Evolutionary conservation across 2,329 filamentous ascomycete species (phyloP), one percentile per base, ranked within the genome.

Genomic region (Albifimbria verrucaria): DNA sequence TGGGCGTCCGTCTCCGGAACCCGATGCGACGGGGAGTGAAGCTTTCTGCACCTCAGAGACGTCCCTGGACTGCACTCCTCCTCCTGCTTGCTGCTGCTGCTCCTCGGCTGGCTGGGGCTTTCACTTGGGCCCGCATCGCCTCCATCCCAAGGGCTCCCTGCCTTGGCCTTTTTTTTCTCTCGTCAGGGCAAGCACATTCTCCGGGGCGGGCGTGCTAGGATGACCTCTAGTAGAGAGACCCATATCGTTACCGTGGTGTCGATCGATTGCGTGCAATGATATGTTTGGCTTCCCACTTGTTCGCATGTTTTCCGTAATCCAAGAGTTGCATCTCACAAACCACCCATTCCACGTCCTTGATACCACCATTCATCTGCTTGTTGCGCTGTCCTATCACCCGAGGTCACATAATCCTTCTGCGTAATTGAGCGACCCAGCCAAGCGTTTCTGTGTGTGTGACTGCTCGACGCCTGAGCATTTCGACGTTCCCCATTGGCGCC

Each of bases 221-320:
- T 4, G 9, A 24, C 21, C 43, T 25, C 43, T 25, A 11, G 21
- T 22, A 9, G 43, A 6, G 12, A n/a, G 26, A 36, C 47, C 47
- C 47, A 18, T 49, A 11, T 49, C 11, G 43, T 46, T 46, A 23
- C 43, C 43, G 12, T 24, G 43, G 18, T 7, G 15, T 46, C 43
- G 22, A 24, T 24, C 43, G 5, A 3, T 5, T 24, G 4, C n/a
- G 20, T 23, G 59, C 52, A 65, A 67, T 65, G 64, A 63, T 64
- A 60, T 67, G 58, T 59, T 56, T 56, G 55, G 57, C 60, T 56
- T 64, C 65, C 63, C 64, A 64, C 67, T 63, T 59, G 61, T 66
- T 65, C 59, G 63, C 63, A 60, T 62, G 63, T n/a, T 5, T 39
- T 39, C 18, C 32, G 32, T 39, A 39, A n/a, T 61, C 62, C 59